Conservation (phyloP, 2,329 filamentous ascomycete species). For the Fusarium devonianum region DNA sequence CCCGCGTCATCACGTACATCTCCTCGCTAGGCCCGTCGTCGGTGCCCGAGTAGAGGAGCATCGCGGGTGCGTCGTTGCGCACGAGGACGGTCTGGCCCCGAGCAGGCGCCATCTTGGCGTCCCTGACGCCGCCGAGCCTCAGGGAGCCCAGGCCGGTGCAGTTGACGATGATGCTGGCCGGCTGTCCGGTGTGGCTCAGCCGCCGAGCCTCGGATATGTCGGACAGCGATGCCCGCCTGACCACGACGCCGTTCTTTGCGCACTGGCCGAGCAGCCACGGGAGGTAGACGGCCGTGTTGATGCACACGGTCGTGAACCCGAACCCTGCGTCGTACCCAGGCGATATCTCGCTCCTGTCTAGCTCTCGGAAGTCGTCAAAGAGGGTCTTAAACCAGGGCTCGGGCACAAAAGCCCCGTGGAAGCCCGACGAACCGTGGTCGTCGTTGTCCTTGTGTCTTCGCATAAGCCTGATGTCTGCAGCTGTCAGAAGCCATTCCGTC, state of each 20-base stretch:
- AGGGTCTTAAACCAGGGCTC: slow-evolving; percentile 79
- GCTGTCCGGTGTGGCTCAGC: slow-evolving; percentile 55
- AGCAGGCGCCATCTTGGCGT: slow-evolving; percentile 73
- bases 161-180: slow-evolving; percentile 79
- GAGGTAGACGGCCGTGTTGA: slow-evolving; percentile 87
- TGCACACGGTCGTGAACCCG: slow-evolving; percentile 83
- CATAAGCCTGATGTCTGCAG: slow-evolving; percentile 56
- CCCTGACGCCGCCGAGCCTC: slow-evolving; percentile 80
- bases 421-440: slow-evolving; percentile 46
- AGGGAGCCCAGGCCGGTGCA: slow-evolving; percentile 79
- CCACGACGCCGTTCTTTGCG: slow-evolving; percentile 71
- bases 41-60: slow-evolving; percentile 70
- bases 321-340: slow-evolving; percentile 65
- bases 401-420: slow-evolving; percentile 68
- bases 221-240: slow-evolving; percentile 66
- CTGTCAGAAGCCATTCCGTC: slow-evolving; percentile 18
- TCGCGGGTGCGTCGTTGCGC: slow-evolving; percentile 74
- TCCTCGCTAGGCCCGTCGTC: slow-evolving; percentile 76
- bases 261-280: slow-evolving; percentile 85
- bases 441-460: slow-evolving; percentile 69
- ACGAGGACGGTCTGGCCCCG: slow-evolving; percentile 86
- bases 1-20: slow-evolving; percentile 82
- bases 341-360: slow-evolving; percentile 64
- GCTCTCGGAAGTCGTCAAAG: slow-evolving; percentile 72
- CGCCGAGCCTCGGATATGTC: slow-evolving; percentile 73